Evolutionary conservation across 495 filamentous ascomycete species (phyloP), one percentile per base, ranked within the genome.

Genomic region (Podospora anserina): DNA sequence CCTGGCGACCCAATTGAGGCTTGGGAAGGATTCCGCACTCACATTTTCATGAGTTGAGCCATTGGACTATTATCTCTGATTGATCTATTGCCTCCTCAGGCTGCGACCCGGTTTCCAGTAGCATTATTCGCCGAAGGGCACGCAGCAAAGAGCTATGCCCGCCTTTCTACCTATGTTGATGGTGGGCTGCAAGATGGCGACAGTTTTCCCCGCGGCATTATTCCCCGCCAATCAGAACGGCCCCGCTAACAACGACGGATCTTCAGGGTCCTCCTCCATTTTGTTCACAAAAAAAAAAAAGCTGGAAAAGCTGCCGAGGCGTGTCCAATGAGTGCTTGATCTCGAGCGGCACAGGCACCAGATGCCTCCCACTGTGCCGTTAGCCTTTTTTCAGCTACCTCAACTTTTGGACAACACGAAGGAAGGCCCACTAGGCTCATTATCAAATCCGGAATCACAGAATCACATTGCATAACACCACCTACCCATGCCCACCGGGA

Each of bases 241-340:
- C 39, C 39, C 39, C 39, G 39, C 39, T 49, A 49, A 58, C 68
- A 66, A 61, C 28, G 30, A 71, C 56, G 56, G 70, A 72, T 72
- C 70, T 72, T 72, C 70, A 72, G 70, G 70, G 70, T 72, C 70
- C 64, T 71, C 68, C 28, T 65, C 30, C 60, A 26, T 28, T 34
- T 63, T 1, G 7, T 49, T 49, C 39, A 13, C 4, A 32, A 32
- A 32, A 49, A 32, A 32, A 32, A 32, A 49, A 49, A 49, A 49
- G 9, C 39, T 49, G 39, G 39, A 16, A 20, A 23, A 49, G 39
- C 39, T 49, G 39, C 39, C 39, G 39, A 49, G 39, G 13, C 39
- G 39, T 49, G 39, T 49, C 39, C 39, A 49, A 49, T 49, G 39
- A 49, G 6, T 49, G 39, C 39, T 49, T 49, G 39, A 49, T 49